Evolutionary conservation across 257 asterid species (phyloP), one percentile per base, ranked within the genome.

Genomic region (Primulina eburnea): DNA sequence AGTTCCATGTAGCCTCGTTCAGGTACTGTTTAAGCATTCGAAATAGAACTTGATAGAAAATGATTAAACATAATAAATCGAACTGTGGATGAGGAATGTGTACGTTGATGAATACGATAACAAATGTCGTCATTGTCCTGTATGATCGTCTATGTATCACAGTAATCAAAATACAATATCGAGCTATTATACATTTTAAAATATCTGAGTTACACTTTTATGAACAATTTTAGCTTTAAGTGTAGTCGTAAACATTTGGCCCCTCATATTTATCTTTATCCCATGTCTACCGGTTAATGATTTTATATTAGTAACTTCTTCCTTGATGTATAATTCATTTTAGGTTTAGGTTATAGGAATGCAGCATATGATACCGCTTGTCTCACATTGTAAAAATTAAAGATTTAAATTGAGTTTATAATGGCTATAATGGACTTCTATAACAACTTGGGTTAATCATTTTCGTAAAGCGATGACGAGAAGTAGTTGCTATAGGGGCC

Each of bases 1-100:
- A 91, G 79, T 91, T 94, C 99, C 99, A 94, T 8, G 89, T 67
- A 30, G 97, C 99, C 82, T 94, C 95, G 8, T 94, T 94, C 86
- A 94, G 43, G 82, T 94, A 91, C 99, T 93, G 73, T 79, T 69
- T 50, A 69, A 77, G 50, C 77, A 64, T 20, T 7, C 16, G 8
- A 32, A 74, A 52, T 14, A 20, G 40, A 56, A 38, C 29, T 52
- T 2, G 64, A 58, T 6, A 34, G 14, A 21, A 29, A 60, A 56
- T 29, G 62, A 2, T 69, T 52, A 69, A 35, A 53, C 62, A 78
- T 30, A 57, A 67, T 20, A 29, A 8, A 52, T 2, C 28, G 29
- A 57, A 12, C 21, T 5, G 7, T 10, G 47, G 62, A 40, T 94
- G 99, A 59, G 99, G 99, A 66, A 94, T 84, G 82, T 91, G 99